Base-by-base conservation (phyloP, 495 filamentous ascomycete genomes). In the Staphylotrichum tortipilum region DNA sequence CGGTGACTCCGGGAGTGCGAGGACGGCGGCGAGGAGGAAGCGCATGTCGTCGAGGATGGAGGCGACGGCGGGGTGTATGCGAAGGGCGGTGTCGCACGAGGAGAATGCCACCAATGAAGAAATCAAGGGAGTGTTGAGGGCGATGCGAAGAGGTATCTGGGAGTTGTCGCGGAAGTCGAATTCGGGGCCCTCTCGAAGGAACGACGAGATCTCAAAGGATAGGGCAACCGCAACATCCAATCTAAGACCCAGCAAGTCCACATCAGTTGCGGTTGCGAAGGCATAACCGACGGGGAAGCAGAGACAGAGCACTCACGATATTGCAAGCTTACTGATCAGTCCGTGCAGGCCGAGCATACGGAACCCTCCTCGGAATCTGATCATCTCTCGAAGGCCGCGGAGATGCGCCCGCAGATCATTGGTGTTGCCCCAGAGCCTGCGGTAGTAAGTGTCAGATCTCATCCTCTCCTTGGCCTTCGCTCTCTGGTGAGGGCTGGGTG, bases 11-110 rank as follows among this genome's bases (percentile, higher is more conserved):
- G 66, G 66, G 6, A 68, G 61, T 14, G 54, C 43, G 11, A 62
- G 58, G 9, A 68, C 66, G 0, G 61, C 47, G 15, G 41, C 28
- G 30, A 68, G 52, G 22, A 68, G 54, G 38, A 64, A 64, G 17
- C 67, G 60, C 54, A 70, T 64, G 44, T 70, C 67, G 53, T 70
- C 67, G 17, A 70, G 64, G 34, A 70, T 67, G 11, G 60, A 62
- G 18, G 67, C 64, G 3, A 59, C 61, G 36, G 55, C 54, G 3
- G 53, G 45, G 33, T 68, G 59, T 18, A 68, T 56, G 22, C 46
- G 49, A 17, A 68, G 54, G 4, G 63, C 62, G 18, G 59, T 57
- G 37, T 42, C 56, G 36, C 62, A 66, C 10, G 54, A 52, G 22
- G 61, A 37, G 49, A 70, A 70, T 8, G 30, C 18, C 14, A 53